phyloP scores from a whole-genome alignment of 306 rosid species.

The Pterocarpus macrocarpus region DNA sequence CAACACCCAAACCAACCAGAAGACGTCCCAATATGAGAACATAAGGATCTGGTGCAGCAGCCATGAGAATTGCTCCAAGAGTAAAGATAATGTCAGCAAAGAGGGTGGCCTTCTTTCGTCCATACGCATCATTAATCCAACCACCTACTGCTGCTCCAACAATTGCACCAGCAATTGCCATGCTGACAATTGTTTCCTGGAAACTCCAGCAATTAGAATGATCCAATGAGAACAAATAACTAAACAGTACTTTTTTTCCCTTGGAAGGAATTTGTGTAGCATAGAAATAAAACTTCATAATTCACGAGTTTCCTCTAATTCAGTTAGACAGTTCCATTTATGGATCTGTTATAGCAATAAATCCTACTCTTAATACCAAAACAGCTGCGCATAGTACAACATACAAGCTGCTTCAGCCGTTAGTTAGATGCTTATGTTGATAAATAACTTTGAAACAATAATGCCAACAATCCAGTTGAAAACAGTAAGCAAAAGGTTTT shows the following conservation, averaged over 20 bases:
- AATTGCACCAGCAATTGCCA: conserved; percentile 93
- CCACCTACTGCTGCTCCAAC: conserved; percentile 91
- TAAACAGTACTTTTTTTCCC: not conserved
- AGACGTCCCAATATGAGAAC: conserved; percentile 85
- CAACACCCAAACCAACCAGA: conserved; percentile 83
- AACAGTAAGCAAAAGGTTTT: not conserved
- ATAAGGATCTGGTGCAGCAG: conserved; percentile 85
- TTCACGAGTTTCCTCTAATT: conserved; percentile 2
- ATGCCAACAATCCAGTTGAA: not conserved
- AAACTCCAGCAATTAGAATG: conserved; percentile 17
- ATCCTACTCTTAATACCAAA: not conserved
- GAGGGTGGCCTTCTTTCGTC: conserved; percentile 92
- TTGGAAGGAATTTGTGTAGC: not conserved
- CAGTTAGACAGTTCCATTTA: not conserved
- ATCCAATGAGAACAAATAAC: not conserved
- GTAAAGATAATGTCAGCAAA: conserved; percentile 78
- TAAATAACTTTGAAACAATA: not conserved
- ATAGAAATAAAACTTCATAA: not conserved
- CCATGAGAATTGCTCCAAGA: conserved; percentile 80
- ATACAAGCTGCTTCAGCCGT: not conserved
- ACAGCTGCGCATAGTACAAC: not conserved
- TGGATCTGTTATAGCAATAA: not conserved
- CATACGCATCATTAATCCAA: conserved; percentile 85
- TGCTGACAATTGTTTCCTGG: conserved; percentile 94
- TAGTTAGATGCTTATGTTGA: conserved; percentile 32